These are phyloP conservation scores for Arthrobotrys musiformis DNA, from an alignment of 2,329 filamentous ascomycete species.

Conservation along the genomic window DNA sequence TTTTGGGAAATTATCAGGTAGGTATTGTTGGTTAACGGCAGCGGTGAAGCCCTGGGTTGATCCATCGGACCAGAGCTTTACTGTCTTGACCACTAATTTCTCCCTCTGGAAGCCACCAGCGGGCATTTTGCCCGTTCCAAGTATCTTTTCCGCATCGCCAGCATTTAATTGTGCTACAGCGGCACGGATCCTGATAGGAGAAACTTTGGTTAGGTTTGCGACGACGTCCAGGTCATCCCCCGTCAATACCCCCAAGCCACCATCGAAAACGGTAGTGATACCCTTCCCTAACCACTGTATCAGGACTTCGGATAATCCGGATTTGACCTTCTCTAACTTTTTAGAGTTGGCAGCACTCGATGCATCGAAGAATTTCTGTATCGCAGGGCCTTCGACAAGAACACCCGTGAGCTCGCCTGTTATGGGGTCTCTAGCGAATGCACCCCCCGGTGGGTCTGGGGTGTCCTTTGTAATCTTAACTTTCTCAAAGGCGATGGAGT, in stretches of 20 bases:
- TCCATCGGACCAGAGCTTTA: constrained; percentile 46
- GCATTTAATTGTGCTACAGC: constrained; percentile 35
- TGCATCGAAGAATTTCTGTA: neutral
- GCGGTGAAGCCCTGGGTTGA: constrained; percentile 50
- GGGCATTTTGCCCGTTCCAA: constrained; percentile 28
- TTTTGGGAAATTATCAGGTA: constrained; percentile 19
- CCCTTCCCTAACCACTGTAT: constrained; percentile 37
- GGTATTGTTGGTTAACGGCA: constrained; percentile 28
- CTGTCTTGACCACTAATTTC: constrained; percentile 21
- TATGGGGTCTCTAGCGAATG: constrained; percentile 30
- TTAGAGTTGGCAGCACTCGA: constrained; percentile 9
- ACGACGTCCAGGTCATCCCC: constrained; percentile 11
- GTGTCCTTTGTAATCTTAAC: constrained; percentile 28
- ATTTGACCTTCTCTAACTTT: neutral
- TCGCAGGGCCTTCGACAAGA: constrained; percentile 40
- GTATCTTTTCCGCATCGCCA: constrained; percentile 21
- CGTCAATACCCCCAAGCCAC: constrained; percentile 12
- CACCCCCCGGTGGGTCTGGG: constrained; percentile 28
- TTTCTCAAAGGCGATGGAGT: constrained; percentile 23
- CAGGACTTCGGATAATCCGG: constrained; percentile 10
- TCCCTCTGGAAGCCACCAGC: constrained; percentile 23
- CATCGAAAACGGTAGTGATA: constrained; percentile 42
- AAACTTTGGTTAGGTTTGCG: constrained; percentile 27
- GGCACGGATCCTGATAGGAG: constrained; percentile 28
- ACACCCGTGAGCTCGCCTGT: constrained; percentile 40